Evolutionary conservation across 2,329 filamentous ascomycete species (phyloP).

Genomic region (Ceratocystis papillata): DNA sequence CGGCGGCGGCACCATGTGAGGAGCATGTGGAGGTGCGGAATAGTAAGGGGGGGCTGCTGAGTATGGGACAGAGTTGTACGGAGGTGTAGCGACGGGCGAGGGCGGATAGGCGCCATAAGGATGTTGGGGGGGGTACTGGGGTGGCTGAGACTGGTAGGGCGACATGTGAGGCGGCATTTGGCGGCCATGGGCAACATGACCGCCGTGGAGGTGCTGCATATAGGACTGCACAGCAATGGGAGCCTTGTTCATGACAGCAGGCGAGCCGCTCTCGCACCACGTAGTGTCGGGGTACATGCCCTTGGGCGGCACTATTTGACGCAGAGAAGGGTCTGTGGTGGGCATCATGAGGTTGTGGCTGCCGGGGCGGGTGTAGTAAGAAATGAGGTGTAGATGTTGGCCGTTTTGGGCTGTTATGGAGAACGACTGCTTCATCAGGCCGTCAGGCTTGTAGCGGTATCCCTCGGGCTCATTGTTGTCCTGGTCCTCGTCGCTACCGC

Average conservation of each 20-base stretch:
- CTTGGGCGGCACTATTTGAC: slow-evolving; percentile 76
- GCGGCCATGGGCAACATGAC: slow-evolving; percentile 27
- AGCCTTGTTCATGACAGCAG: slow-evolving; percentile 68
- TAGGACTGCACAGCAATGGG: slow-evolving; percentile 47
- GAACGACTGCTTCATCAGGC: slow-evolving; percentile 98
- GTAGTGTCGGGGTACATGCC: slow-evolving; percentile 97
- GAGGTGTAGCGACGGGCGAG: slow-evolving; percentile 46
- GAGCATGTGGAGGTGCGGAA: slow-evolving; percentile 26
- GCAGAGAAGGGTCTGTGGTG: slow-evolving; percentile 64
- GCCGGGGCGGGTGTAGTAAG: slow-evolving; percentile 76
- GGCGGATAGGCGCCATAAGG: slow-evolving; percentile 31
- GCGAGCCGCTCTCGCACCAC: slow-evolving; percentile 70
- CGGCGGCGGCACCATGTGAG: slow-evolving; percentile 29
- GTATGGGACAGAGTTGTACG: slow-evolving; percentile 37
- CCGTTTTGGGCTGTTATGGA: slow-evolving; percentile 86
- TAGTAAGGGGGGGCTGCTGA: slow-evolving; percentile 31
- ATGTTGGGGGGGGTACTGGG: slow-evolving; percentile 34
- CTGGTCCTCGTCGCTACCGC: slow-evolving; percentile 74
- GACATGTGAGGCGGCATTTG: slow-evolving; percentile 28
- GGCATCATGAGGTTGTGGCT: slow-evolving; percentile 68
- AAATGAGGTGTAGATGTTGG: slow-evolving; percentile 93
- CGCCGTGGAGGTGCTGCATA: slow-evolving; percentile 31
- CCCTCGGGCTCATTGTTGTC: slow-evolving; percentile 78
- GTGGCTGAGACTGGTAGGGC: slow-evolving; percentile 29
- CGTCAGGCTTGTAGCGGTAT: slow-evolving; percentile 90